These are phyloP conservation scores for Galium porrigens DNA, from an alignment of 305 asterid genomes.

Conservation along the genomic window DNA sequence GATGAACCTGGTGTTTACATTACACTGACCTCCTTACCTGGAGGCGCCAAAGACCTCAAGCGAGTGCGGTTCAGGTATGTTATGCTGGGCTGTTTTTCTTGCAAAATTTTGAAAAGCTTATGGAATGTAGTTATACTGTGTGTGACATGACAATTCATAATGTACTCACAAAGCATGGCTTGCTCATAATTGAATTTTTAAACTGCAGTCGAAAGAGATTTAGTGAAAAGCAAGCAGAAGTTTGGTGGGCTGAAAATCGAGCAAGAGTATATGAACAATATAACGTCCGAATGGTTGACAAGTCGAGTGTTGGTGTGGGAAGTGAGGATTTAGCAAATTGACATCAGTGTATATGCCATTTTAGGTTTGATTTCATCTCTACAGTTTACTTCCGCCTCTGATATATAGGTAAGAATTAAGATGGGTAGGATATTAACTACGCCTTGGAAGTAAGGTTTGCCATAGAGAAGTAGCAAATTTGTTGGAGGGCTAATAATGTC, in stretches of 20 bases:
- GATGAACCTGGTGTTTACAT: conserved; percentile 96
- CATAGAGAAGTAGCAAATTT: conserved; percentile 22
- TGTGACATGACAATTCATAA: not conserved
- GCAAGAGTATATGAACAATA: conserved; percentile 76
- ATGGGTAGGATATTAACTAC: conserved; percentile 30
- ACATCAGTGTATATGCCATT: conserved; percentile 32
- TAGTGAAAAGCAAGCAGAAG: conserved; percentile 92
- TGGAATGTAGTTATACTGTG: not conserved
- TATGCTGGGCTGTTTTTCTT: conserved; percentile 8
- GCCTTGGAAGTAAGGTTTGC: conserved; percentile 29
- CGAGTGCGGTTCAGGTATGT: conserved; percentile 97
- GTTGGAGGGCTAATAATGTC: conserved; percentile 23
- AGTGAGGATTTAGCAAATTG: conserved; percentile 68
- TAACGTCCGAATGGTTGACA: conserved; percentile 69
- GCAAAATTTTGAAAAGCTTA: not conserved
- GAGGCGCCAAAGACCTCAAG: conserved; percentile 83
- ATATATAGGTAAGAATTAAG: conserved; percentile 19
- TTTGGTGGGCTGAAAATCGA: conserved; percentile 98
- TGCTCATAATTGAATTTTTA: conserved; percentile 14
- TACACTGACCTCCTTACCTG: conserved; percentile 85
- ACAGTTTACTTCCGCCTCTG: conserved; percentile 19
- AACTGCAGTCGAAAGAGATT: conserved; percentile 79
- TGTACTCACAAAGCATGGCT: not conserved
- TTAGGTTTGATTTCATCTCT: conserved; percentile 17
- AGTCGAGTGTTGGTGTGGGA: conserved; percentile 69